phyloP scores from a whole-genome alignment of 164 flowering plant genomes.

The Stephania yunnanensis region DNA sequence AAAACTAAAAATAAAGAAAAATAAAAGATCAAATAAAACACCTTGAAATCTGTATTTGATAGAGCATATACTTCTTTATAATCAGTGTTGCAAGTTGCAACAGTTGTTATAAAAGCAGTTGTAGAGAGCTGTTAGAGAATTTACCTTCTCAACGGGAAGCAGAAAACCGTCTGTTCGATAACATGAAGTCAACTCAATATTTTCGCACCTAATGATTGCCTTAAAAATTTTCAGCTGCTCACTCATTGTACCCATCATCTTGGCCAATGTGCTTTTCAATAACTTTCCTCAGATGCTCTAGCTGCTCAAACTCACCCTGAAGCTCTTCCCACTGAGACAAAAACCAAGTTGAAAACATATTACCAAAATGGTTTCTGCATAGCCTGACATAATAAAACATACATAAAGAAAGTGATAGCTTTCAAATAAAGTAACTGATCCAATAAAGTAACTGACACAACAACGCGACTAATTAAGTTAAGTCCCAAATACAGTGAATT shows the following conservation, averaged over 20 bases:
- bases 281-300: constrained; percentile 57
- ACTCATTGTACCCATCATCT: neutral
- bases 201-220: neutral
- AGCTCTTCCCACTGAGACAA: constrained; percentile 87
- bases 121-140: neutral
- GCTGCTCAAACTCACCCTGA: constrained; percentile 73
- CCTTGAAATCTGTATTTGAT: no score
- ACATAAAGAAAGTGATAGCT: neutral
- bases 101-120: no score
- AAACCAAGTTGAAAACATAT: neutral
- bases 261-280: constrained; percentile 37
- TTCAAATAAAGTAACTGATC: neutral
- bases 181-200: neutral
- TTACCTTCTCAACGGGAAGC: neutral
- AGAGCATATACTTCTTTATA: no score
- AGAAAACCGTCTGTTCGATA: neutral
- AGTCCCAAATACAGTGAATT: no score
- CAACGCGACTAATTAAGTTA: neutral
- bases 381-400: neutral
- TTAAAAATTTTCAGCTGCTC: neutral
- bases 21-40: no score
- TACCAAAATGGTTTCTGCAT: neutral
- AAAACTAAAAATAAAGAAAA: no score
- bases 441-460: neutral
- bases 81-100: no score